These are phyloP conservation scores for Teratosphaeria viscida DNA, from an alignment of 2,329 filamentous ascomycete genomes.

Conservation along the genomic window DNA sequence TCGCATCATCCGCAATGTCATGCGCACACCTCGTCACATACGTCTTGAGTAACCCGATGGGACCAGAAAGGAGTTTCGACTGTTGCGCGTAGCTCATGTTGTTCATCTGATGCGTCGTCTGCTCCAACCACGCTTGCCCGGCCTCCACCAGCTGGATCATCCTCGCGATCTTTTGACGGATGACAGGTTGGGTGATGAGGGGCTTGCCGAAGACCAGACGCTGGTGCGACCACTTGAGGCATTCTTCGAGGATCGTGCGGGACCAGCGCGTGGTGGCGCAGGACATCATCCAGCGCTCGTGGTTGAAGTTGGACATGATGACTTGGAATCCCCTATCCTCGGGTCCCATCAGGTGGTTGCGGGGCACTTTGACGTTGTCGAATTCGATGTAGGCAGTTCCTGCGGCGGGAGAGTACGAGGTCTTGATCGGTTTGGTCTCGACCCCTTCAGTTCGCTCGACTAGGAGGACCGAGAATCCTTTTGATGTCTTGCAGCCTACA, in stretches of 20 bases:
- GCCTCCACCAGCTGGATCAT: conserved; percentile 77
- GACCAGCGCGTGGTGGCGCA: conserved; percentile 53
- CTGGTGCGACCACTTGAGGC: conserved; percentile 80
- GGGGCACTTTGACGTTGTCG: conserved; percentile 78
- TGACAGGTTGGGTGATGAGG: conserved; percentile 72
- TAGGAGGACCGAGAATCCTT: conserved; percentile 67
- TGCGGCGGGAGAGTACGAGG: conserved; percentile 67
- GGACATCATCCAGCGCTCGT: conserved; percentile 38
- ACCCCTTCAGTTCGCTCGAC: conserved; percentile 65
- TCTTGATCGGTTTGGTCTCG: conserved; percentile 70
- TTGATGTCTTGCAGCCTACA: conserved; percentile 66
- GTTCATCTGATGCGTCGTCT: conserved; percentile 79
- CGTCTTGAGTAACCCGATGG: conserved; percentile 74
- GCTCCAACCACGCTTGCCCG: conserved; percentile 79
- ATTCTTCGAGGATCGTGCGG: conserved; percentile 67
- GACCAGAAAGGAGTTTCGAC: conserved; percentile 62
- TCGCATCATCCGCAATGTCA: conserved; percentile 72
- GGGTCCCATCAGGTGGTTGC: conserved; percentile 64
- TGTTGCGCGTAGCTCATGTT: conserved; percentile 73
- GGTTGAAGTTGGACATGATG: conserved; percentile 81
- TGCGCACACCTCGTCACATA: conserved; percentile 66
- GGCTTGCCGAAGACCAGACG: conserved; percentile 74
- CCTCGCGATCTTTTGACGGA: conserved; percentile 72
- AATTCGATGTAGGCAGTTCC: conserved; percentile 73
- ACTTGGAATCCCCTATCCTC: conserved; percentile 81